A percentile compares a stretch with the other conserved stretches of the same genome.
Conservation (phyloP, 345 rosid species). For the Corchorus olitorius region DNA sequence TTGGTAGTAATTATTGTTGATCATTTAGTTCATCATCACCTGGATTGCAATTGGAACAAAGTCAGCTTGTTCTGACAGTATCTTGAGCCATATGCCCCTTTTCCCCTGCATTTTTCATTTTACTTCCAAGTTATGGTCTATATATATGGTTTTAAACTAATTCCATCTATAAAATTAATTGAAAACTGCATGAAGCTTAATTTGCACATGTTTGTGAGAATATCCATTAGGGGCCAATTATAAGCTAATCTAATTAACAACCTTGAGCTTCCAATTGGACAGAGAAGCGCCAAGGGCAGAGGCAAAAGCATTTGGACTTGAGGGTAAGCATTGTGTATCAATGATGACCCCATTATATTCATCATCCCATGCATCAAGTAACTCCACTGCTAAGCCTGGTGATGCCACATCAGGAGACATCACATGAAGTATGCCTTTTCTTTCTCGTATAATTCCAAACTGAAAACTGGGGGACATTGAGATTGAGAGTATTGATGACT, state of each 20-base stretch:
- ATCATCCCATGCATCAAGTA: conserved; percentile 49
- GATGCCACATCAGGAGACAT: conserved; percentile 39
- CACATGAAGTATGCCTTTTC: conserved; percentile 18
- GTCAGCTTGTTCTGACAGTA: conserved; percentile 40
- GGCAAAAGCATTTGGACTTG: conserved; percentile 41
- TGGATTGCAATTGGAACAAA: conserved; percentile 53
- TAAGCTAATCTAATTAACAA: too few species aligned
- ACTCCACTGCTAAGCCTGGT: conserved; percentile 27
- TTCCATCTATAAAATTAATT: too few species aligned
- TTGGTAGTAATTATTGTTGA: too few species aligned
- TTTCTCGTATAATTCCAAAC: not conserved
- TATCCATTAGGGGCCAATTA: not conserved
- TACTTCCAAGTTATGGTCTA: not conserved
- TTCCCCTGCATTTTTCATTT: conserved; percentile 35
- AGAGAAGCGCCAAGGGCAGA: conserved; percentile 44
- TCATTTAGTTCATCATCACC: too few species aligned
- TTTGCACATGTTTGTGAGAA: not conserved
- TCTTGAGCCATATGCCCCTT: conserved; percentile 53
- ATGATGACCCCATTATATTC: conserved; percentile 49
- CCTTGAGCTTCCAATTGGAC: conserved; percentile 44
- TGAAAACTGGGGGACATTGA: not conserved
- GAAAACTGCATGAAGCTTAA: not conserved
- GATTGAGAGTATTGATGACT: not conserved
- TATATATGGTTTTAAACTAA: not conserved
- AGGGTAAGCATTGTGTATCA: conserved; percentile 39